Base-by-base conservation (phyloP, 2,329 filamentous ascomycete genomes). In the Tolypocladium cylindrosporum region DNA sequence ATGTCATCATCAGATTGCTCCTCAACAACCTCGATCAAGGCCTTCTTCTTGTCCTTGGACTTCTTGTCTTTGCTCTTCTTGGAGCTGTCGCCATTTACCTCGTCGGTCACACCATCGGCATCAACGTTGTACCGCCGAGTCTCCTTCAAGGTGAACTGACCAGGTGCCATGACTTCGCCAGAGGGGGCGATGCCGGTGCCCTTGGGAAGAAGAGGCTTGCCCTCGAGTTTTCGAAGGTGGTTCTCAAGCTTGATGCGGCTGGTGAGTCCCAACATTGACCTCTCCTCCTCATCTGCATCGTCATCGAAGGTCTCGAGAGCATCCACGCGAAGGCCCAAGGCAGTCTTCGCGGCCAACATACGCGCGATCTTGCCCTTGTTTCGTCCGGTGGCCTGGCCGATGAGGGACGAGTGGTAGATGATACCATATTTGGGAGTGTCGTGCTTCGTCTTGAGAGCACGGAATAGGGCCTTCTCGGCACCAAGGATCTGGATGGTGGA, bases 281-380 rank as follows among this genome's bases (percentile, higher is more conserved):
- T 90, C 72, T 96, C 91, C 72, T 99, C 93, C 66, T 99, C 94
- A 36, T 93, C 90, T 31, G 86, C 80, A 54, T 88, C 85, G 58
- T 88, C 84, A 53, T 82, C 81, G 62, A 83, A 69, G 21, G 72
- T 69, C 55, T 69, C 75, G 31, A 80, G 85, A 36, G 94, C 91
- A 74, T 99, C 94, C 55, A 96, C 89, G 76, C 94, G 91, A 54
- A 97, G 81, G 80, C 92, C 92, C 55, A 99, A 84, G 34, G 94
- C 91, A 53, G 93, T 87, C 81, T 97, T 97, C 65, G 93, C 89
- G 54, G 94, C 89, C 61, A 99, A 83, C 80, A 96, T 91, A 82
- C 94, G 90, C 48, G 94, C 94, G 70, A 99, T 96, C 82, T 99
- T 99, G 68, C 94, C 94, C 87, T 99, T 99, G 81, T 97, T 97